Evolutionary conservation across 2,329 filamentous ascomycete genomes (phyloP), one percentile per base, ranked within the genome.

Genomic region (Xylaria sp.): DNA sequence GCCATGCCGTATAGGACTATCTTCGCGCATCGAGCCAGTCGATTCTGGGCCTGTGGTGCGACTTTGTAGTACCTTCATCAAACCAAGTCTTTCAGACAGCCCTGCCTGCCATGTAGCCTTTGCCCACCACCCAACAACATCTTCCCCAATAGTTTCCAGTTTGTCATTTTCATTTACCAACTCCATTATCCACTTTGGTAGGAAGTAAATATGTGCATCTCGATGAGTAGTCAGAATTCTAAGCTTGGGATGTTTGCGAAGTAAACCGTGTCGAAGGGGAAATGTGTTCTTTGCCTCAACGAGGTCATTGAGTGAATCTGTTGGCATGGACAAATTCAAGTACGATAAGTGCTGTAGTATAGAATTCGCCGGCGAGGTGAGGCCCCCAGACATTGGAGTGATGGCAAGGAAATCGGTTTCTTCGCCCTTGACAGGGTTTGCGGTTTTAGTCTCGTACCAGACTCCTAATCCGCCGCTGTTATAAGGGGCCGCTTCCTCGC

Each of bases 121-220:
- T 33, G 93, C 92, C 93, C 93, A 97, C 90, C 92, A 97, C 6
- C 93, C 93, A 15, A 98, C 81, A 5, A 97, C 87, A 71, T 98
- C 94, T 75, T 98, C 94, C 31, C 90, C 91, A 48, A 99, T 88
- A 58, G 89, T 96, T 70, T 97, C 91, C 65, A 99, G 86, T 10
- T 85, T 87, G 29, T 93, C 89, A 70, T 97, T 96, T 64, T 84
- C 81, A 60, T 86, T 85, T 41, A 96, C 86, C 75, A 97, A 90
- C 55, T 96, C 89, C 71, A 97, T 85, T 8, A 96, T 85, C 94
- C 95, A 98, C 67, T 87, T 87, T 0, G 95, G 95, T 68, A 99
- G 91, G 65, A 99, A 87, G 76, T 99, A 99, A 60, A 98, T 90
- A 73, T 98, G 94, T 0, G 94, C 91, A 74, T 98, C 94, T 41